Conservation (phyloP, 345 rosid species). For the Brassica rapa region DNA sequence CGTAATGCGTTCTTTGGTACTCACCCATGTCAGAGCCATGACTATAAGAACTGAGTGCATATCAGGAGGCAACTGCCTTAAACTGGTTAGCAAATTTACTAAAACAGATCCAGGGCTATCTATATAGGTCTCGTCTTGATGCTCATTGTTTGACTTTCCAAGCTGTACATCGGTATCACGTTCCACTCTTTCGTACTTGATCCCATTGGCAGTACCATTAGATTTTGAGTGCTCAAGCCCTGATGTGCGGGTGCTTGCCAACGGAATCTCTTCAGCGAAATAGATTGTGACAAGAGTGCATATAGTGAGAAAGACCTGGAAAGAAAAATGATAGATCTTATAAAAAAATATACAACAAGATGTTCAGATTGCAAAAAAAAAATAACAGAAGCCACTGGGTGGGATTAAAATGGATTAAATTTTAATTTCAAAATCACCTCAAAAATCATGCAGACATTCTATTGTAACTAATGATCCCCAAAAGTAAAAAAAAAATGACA, state of each 20-base stretch:
- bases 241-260: conserved; percentile 41
- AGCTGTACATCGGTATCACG: conserved; percentile 40
- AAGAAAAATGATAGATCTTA: conserved; percentile 15
- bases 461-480: conserved; percentile 12
- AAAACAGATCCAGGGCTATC: conserved; percentile 92
- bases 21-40: conserved; percentile 97
- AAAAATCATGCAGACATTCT: background rate
- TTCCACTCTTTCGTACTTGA: conserved; percentile 45
- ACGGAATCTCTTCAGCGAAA: conserved; percentile 88
- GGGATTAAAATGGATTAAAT: background rate
- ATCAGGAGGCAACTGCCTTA: conserved; percentile 89
- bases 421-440: background rate
- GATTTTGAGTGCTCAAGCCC: conserved; percentile 51
- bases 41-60: conserved; percentile 93
- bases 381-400: background rate
- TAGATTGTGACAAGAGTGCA: conserved; percentile 84
- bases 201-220: conserved; percentile 46
- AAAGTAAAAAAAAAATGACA: conserved; percentile 1
- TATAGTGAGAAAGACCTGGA: conserved; percentile 80
- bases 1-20: conserved; percentile 26
- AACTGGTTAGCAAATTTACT: conserved; percentile 89
- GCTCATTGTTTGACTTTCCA: conserved; percentile 45
- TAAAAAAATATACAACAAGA: background rate
- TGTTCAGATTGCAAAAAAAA: conserved; percentile 6
- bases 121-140: conserved; percentile 51